Conservation (phyloP, 2,329 filamentous ascomycete genomes). For the Plectosphaerella sp. region DNA sequence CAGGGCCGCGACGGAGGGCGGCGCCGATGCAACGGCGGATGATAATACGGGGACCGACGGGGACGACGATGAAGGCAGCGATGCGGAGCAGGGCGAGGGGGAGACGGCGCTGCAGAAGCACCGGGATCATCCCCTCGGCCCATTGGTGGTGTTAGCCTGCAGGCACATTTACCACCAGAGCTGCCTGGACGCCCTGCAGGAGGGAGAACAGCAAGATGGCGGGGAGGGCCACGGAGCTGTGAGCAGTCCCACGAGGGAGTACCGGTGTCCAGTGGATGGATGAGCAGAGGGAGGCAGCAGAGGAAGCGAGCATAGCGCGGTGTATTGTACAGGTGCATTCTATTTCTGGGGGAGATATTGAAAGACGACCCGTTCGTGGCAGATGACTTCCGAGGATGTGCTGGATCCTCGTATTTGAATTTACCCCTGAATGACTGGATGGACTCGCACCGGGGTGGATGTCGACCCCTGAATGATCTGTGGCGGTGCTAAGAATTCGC, state of each 20-base stretch:
- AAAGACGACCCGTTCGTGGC: too few relatives aligned
- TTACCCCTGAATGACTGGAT: too few relatives aligned
- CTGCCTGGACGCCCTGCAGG: slow-evolving; percentile 63
- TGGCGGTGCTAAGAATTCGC: too few relatives aligned
- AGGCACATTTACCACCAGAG: slow-evolving; percentile 66
- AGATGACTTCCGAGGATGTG: too few relatives aligned
- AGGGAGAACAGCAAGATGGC: slow-evolving; percentile 41
- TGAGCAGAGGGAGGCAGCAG: slow-evolving; percentile 16
- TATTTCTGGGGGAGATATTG: too few relatives aligned
- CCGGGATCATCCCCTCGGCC: slow-evolving; percentile 50
- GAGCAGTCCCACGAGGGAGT: slow-evolving; percentile 39
- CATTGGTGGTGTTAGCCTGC: slow-evolving; percentile 65
- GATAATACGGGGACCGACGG: slow-evolving; percentile 25
- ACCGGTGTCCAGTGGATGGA: slow-evolving; percentile 54
- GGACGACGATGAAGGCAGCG: slow-evolving; percentile 26
- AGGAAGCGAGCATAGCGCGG: neutral
- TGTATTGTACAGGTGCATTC: neutral
- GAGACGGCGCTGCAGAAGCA: slow-evolving; percentile 15
- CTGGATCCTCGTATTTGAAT: too few relatives aligned
- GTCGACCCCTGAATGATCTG: too few relatives aligned
- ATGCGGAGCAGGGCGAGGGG: slow-evolving; percentile 24
- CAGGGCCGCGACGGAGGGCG: slow-evolving; percentile 20
- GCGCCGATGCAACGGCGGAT: slow-evolving; percentile 28
- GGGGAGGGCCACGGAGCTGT: slow-evolving; percentile 38
- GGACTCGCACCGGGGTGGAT: too few relatives aligned